These are phyloP conservation scores for Ilyonectria destructans DNA, from an alignment of 2,329 filamentous ascomycete species.

Conservation along the genomic window DNA sequence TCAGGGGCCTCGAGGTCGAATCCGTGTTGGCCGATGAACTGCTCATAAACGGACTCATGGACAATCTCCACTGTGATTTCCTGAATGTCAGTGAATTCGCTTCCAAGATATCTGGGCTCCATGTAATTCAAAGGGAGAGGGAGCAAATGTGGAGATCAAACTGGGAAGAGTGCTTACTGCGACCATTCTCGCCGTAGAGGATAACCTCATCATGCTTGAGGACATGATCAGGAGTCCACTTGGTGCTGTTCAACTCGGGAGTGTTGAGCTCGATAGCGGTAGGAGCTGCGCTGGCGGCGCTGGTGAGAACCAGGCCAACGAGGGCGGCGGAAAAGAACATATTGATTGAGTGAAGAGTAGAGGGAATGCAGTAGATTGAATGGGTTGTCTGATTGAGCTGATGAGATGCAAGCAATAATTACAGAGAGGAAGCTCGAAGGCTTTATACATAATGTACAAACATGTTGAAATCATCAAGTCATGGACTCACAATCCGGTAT, in stretches of 20 bases:
- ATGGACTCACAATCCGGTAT: not conserved
- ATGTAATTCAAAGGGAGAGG: not conserved
- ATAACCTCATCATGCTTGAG: conserved; percentile 38
- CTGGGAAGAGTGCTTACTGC: conserved; percentile 15
- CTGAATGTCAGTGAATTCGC: not conserved
- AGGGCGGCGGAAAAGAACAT: conserved; percentile 22
- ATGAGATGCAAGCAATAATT: not conserved
- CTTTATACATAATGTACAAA: not conserved
- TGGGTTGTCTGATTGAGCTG: not conserved
- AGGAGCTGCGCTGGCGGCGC: conserved; percentile 28
- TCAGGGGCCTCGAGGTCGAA: conserved; percentile 4
- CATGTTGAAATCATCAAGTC: not conserved
- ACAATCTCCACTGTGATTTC: conserved; percentile 15
- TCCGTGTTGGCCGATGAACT: conserved; percentile 1
- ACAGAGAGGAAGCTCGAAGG: not conserved
- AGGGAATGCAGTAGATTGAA: not conserved
- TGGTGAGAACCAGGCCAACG: conserved; percentile 15
- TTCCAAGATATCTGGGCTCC: not conserved
- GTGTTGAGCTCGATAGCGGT: conserved; percentile 6
- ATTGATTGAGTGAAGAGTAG: conserved; percentile 4
- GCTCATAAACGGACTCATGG: conserved; percentile 7
- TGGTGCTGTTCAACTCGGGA: conserved; percentile 34
- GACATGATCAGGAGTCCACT: conserved; percentile 34
- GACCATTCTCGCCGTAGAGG: conserved; percentile 30
- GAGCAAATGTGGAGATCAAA: not conserved